Evolutionary conservation across 1,284 basidiomycete species (phyloP), one percentile per base, ranked within the genome.

Genomic region (Apiotrichum montevideense): DNA sequence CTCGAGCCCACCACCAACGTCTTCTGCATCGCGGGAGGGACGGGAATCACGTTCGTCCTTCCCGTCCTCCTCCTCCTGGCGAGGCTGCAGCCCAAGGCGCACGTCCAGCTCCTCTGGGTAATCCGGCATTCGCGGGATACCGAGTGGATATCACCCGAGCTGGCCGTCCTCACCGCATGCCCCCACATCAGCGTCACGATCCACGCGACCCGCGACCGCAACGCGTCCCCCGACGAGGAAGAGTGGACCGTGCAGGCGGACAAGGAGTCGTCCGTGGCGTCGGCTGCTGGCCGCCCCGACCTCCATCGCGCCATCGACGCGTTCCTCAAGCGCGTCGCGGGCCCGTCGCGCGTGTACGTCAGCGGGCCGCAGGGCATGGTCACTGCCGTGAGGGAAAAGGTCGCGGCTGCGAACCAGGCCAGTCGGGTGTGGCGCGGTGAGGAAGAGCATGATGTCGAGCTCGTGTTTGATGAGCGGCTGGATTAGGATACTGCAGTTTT

Each of bases 11-110:
- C 11, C 4, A 54, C 56, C 32, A 66, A 66, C 51, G 83, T 70
- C n/a, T 61, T 68, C n/a, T 64, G 63, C 49, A 57, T 70, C 13
- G 66, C 68, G 0, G 68, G 68, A 15, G 68, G 68, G 1, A 70
- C 68, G 1, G 68, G 68, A 6, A 67, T 70, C 46, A 63, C 64
- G 2, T 70, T 64, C 33, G 68, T 68, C 39, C 56, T 70, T 29
- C 67, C 69, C 8, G 63, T 68, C 4, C 52, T 69, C 9, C 54
- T 70, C 21, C 44, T 61, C 15, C 54, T 67, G 2, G 56, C 63
- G 6, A 49, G 54, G 48, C 61, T 45, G 15, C 49, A 54, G 32
- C 46, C 44, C 32, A 51, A n/a, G 32, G 57, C 42, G 4, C 42
- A 58, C 32, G 51, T 67, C 21, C 55, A 66, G 43, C 59, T 70